These are phyloP conservation scores for Otatea glauca DNA, from an alignment of 176 grass and related monocot genomes.

Conservation along the genomic window DNA sequence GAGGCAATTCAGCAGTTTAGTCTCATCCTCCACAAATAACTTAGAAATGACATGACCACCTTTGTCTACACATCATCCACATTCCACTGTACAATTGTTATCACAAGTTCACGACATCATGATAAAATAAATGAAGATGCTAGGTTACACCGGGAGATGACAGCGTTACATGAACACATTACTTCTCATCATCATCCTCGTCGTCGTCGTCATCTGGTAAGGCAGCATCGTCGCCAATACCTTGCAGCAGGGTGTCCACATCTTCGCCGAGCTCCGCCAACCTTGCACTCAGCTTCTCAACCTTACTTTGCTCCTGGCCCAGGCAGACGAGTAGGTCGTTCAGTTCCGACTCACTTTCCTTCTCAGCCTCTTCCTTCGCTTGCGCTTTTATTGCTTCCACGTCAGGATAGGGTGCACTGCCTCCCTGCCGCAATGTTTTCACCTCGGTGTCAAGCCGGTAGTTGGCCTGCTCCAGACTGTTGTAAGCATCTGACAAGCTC, in stretches of 20 bases:
- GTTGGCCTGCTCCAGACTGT: constrained; percentile 88
- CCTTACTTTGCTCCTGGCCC: constrained; percentile 98
- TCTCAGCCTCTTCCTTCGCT: constrained; percentile 88
- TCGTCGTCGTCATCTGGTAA: constrained; percentile 64
- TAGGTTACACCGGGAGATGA: constrained; percentile 29
- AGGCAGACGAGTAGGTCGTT: constrained; percentile 94
- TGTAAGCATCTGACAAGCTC: constrained; percentile 93
- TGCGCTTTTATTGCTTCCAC: constrained; percentile 70
- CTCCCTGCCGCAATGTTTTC: constrained; percentile 66
- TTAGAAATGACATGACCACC: constrained; percentile 28
- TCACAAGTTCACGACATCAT: constrained; percentile 37
- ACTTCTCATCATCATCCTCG: constrained; percentile 25
- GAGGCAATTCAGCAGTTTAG: neutral
- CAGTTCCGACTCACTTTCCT: constrained; percentile 82
- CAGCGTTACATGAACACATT: neutral
- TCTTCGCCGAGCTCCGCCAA: constrained; percentile 83
- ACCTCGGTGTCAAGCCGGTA: constrained; percentile 68
- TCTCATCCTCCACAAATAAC: constrained; percentile 34
- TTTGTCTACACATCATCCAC: constrained; percentile 39
- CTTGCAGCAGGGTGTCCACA: constrained; percentile 79
- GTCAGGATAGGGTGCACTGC: constrained; percentile 56
- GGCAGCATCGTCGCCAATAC: constrained; percentile 71
- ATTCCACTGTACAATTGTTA: constrained; percentile 51
- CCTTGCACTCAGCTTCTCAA: constrained; percentile 84
- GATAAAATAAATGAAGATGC: constrained; percentile 30